These are phyloP conservation scores for Coemansia erecta DNA, from an alignment of 192 early-diverging fungal species.

Conservation along the genomic window DNA sequence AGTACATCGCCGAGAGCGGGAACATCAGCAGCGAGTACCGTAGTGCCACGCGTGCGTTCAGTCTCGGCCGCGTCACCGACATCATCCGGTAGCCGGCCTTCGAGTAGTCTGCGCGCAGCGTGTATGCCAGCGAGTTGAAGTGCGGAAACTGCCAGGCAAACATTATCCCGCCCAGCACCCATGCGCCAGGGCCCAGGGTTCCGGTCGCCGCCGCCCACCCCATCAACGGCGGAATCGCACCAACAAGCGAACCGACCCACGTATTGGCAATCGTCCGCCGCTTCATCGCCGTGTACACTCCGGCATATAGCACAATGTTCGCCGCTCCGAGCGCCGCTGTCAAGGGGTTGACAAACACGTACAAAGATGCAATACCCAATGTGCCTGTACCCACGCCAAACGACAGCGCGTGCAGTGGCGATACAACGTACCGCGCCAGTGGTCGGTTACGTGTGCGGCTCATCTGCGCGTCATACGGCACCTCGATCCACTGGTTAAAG, in stretches of 20 bases:
- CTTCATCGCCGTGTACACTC: constrained; percentile 91
- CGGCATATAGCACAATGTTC: constrained; percentile 89
- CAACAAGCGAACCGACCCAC: constrained; percentile 91
- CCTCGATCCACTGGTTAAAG: constrained; percentile 95
- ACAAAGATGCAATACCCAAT: constrained; percentile 63
- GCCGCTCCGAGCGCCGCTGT: constrained; percentile 75
- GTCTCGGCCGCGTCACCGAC: constrained; percentile 78
- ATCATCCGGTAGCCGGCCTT: constrained; percentile 98
- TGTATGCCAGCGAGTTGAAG: constrained; percentile 93
- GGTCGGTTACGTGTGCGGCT: constrained; percentile 83
- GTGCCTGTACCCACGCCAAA: constrained; percentile 71
- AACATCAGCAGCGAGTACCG: constrained; percentile 75
- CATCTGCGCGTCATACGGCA: constrained; percentile 98
- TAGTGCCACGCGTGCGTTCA: constrained; percentile 86
- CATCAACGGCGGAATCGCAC: constrained; percentile 98
- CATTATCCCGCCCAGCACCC: constrained; percentile 75
- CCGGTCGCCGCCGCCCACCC: constrained; percentile 92
- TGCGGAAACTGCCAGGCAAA: constrained; percentile 99
- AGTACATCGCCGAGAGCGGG: constrained; percentile 59
- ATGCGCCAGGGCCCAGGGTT: constrained; percentile 68
- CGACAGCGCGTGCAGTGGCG: constrained; percentile 73
- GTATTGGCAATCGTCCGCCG: constrained; percentile 92
- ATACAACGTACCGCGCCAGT: constrained; percentile 74
- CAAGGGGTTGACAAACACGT: constrained; percentile 81
- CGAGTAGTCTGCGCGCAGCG: constrained; percentile 88